Percentiles rank a stretch among this genome's conserved stretches.
phyloP scores from a whole-genome alignment of 2,329 filamentous ascomycete species.

The Pyricularia sp. region DNA sequence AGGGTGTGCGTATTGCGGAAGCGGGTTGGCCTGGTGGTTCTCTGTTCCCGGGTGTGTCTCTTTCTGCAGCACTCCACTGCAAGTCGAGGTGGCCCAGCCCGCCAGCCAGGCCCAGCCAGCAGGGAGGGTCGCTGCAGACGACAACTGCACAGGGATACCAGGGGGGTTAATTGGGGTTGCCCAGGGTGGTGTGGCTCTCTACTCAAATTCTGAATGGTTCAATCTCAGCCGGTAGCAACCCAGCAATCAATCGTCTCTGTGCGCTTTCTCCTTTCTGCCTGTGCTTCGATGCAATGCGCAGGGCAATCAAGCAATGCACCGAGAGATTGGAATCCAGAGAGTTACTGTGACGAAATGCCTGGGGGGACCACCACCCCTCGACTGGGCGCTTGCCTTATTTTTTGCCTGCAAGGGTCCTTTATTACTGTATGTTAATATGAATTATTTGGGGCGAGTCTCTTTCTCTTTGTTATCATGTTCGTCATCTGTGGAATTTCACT shows the following conservation, averaged over 20 bases:
- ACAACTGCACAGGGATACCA: neutral
- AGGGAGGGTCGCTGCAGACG: neutral
- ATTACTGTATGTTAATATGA: too few relatives aligned
- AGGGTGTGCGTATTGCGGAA: neutral
- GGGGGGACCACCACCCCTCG: neutral
- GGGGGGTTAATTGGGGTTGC: neutral
- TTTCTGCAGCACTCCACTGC: neutral
- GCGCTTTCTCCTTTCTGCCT: conserved; percentile 4
- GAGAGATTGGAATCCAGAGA: conserved; percentile 2
- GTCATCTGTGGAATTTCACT: neutral
- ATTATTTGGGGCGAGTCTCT: neutral
- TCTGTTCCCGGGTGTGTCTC: neutral
- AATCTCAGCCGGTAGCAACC: conserved; percentile 1
- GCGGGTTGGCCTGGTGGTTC: neutral
- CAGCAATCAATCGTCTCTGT: conserved; percentile 5
- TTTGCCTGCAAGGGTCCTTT: neutral
- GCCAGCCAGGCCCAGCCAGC: neutral
- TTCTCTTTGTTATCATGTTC: neutral
- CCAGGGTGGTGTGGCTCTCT: conserved; percentile 5
- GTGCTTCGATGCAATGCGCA: conserved; percentile 5
- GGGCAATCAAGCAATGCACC: conserved; percentile 8
- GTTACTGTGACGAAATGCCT: conserved; percentile 1
- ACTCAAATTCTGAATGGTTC: conserved; percentile 2
- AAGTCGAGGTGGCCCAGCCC: neutral
- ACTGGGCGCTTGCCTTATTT: neutral